Percentiles rank a stretch among this genome's conserved stretches.
Conservation (phyloP, 306 rosid genomes). For the Delonix regia region DNA sequence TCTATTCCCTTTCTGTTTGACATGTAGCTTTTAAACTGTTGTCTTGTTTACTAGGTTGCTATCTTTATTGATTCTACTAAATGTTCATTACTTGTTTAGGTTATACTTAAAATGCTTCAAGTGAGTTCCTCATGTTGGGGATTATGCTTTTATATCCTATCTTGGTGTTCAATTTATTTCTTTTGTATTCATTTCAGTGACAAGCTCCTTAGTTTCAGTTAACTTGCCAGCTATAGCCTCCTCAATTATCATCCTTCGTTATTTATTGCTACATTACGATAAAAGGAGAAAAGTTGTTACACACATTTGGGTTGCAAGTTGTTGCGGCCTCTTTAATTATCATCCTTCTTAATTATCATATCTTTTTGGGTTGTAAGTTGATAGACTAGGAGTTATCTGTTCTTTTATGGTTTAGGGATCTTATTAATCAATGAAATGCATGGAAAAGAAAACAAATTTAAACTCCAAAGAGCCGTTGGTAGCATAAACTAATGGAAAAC, state of each 20-base stretch:
- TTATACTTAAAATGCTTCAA: constrained; percentile 19
- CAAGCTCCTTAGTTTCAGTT: constrained; percentile 96
- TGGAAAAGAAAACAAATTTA: too few relatives aligned
- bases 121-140: neutral
- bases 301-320: too few relatives aligned
- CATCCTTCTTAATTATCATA: too few relatives aligned
- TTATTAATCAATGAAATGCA: too few relatives aligned
- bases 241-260: constrained; percentile 72
- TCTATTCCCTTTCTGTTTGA: neutral
- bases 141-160: constrained; percentile 3
- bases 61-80: neutral
- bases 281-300: constrained; percentile 87
- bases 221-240: constrained; percentile 95
- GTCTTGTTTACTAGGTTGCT: neutral
- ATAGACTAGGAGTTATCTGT: constrained; percentile 46
- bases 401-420: constrained; percentile 73
- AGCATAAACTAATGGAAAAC: too few relatives aligned
- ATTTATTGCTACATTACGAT: constrained; percentile 81
- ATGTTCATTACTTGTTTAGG: neutral
- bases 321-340: too few relatives aligned
- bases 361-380: constrained; percentile 25
- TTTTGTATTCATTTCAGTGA: constrained; percentile 69
- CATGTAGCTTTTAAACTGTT: neutral
- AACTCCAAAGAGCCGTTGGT: too few relatives aligned
- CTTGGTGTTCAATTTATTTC: constrained; percentile 40